Percentiles rank a stretch among this genome's conserved stretches.
These are phyloP conservation scores for Naganishia onofrii DNA, from an alignment of 768 basidiomycete species.

Conservation along the genomic window DNA sequence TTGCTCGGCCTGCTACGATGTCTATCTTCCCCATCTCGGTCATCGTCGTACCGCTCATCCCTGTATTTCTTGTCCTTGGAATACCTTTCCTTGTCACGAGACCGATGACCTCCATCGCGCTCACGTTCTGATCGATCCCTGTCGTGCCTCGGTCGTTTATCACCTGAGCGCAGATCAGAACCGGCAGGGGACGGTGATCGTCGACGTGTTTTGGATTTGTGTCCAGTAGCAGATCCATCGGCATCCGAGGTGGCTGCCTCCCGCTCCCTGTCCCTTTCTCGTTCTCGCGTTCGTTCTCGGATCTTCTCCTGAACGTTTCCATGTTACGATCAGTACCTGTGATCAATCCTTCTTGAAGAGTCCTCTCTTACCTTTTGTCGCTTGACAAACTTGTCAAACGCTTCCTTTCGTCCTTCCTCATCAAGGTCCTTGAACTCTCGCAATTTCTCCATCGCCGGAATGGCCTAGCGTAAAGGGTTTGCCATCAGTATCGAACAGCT, in stretches of 20 bases:
- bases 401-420: conserved; percentile 72
- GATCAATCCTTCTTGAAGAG: conserved; percentile 40
- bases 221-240: conserved; percentile 36
- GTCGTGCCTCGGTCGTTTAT: conserved; percentile 33
- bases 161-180: conserved; percentile 25
- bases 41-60: conserved; percentile 22
- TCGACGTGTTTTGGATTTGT: conserved; percentile 35
- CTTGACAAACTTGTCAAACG: conserved; percentile 83
- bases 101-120: conserved; percentile 25
- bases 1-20: conserved; percentile 23
- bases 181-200: conserved; percentile 30
- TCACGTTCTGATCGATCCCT: conserved; percentile 33
- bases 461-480: conserved; percentile 55
- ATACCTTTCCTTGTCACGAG: conserved; percentile 20
- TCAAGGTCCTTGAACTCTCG: conserved; percentile 83
- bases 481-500: conserved; percentile 25
- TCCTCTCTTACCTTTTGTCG: conserved; percentile 67
- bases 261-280: conserved; percentile 54
- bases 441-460: conserved; percentile 74
- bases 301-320: conserved; percentile 39
- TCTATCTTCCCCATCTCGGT: conserved; percentile 19
- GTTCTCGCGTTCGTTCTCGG: conserved; percentile 54
- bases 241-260: conserved; percentile 30
- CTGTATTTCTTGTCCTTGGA: conserved; percentile 16
- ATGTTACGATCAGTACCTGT: conserved; percentile 26